Base-by-base conservation (phyloP, 2,329 filamentous ascomycete species). In the Orbilia brochopaga region DNA sequence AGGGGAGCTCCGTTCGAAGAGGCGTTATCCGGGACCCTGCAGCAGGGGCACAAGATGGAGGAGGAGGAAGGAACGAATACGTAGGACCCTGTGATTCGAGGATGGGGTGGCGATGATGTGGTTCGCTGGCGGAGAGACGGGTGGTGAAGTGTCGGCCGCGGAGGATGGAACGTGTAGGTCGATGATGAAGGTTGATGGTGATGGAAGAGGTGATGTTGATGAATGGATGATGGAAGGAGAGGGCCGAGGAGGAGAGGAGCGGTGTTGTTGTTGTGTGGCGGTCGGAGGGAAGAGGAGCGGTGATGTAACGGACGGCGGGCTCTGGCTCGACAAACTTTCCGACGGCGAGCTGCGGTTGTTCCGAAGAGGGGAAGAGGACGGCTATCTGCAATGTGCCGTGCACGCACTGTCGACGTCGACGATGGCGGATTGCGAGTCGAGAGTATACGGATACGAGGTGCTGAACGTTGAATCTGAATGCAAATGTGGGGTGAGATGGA, bases 1-100 rank as follows among this genome's bases (percentile, higher is more conserved):
- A 42, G 37, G 37, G 11, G 37, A 42, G 37, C 37, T 42, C 37
- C 37, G 37, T 42, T 32, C 7, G 32, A 37, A 6, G 37, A 42
- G 37, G 37, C 37, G 37, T 42, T 42, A 42, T 42, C 37, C 37
- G 37, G 37, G 37, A 42, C 37, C 37, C 37, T 42, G 37, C 37
- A 42, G 37, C 37, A 42, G 37, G 37, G 37, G 37, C n/a, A 4
- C 8, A 8, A n/a, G 4, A 4, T 32, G 27, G 27, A 32, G 27
- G 37, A 42, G 15, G 37, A 15, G 37, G n/a, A 42, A 13, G 11
- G 37, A 42, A 42, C 5, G 37, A 42, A 42, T 42, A 42, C 37
- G 37, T 42, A 6, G 37, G 37, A 13, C 37, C 37, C n/a, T 42
- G 37, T 42, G 37, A 42, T 42, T 42, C 37, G 37, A 42, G n/a